phyloP scores from a whole-genome alignment of 192 early-diverging fungal genomes.

The Lunasporangiospora selenospora region DNA sequence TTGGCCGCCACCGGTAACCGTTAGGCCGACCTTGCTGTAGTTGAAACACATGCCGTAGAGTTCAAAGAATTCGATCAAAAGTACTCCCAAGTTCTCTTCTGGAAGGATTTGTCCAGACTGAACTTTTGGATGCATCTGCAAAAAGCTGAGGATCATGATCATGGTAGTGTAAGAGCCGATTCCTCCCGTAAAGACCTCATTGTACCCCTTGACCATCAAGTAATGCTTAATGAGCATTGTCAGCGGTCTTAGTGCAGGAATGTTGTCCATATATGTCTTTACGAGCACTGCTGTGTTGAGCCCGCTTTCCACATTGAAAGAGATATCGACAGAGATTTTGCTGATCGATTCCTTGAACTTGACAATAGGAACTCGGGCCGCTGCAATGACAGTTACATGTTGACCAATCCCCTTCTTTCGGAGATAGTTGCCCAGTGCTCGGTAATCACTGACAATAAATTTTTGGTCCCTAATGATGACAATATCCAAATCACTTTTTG shows the following conservation, averaged over 20 bases:
- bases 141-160: constrained; percentile 76
- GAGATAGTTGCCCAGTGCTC: constrained; percentile 31
- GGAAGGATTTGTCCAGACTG: constrained; percentile 67
- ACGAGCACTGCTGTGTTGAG: constrained; percentile 64
- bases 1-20: constrained; percentile 56
- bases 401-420: constrained; percentile 48
- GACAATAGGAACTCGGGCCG: constrained; percentile 84
- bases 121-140: constrained; percentile 87
- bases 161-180: constrained; percentile 86
- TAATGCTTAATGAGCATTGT: constrained; percentile 89
- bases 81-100: constrained; percentile 78
- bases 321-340: constrained; percentile 80
- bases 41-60: constrained; percentile 87
- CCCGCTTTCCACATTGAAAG: constrained; percentile 77
- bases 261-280: constrained; percentile 60
- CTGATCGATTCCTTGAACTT: constrained; percentile 85
- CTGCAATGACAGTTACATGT: constrained; percentile 62
- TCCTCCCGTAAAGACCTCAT: constrained; percentile 91
- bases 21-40: constrained; percentile 69
- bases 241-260: constrained; percentile 70
- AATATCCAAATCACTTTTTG: constrained; percentile 31
- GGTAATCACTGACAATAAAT: not conserved
- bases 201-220: constrained; percentile 71
- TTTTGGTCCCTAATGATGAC: not conserved
- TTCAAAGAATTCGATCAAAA: constrained; percentile 94